These are phyloP conservation scores for Gyrodon lividus DNA, from an alignment of 768 basidiomycete species.

Conservation along the genomic window DNA sequence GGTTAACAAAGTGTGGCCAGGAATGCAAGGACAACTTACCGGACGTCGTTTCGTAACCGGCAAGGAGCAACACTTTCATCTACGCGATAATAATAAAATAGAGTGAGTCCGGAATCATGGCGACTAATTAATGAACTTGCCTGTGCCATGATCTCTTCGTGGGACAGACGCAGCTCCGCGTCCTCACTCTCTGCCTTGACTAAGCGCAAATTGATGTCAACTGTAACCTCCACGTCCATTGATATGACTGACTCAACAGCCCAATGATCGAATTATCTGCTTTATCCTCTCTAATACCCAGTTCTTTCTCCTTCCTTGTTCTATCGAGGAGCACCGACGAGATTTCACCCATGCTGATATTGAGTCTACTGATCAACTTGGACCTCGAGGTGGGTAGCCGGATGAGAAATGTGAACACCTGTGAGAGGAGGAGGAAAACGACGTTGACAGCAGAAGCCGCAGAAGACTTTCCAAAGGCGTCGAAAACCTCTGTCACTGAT, in stretches of 20 bases:
- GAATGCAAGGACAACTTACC: conserved; percentile 9
- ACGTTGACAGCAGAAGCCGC: conserved; percentile 5
- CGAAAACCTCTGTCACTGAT: too few species aligned
- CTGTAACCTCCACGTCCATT: background rate
- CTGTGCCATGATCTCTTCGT: conserved; percentile 42
- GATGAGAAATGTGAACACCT: conserved; percentile 30
- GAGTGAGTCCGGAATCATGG: too few species aligned
- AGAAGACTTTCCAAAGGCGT: conserved; percentile 19
- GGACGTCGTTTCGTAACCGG: conserved; percentile 54
- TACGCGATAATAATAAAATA: background rate
- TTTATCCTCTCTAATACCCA: conserved; percentile 23
- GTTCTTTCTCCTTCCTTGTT: conserved; percentile 34
- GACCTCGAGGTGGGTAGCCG: conserved; percentile 32
- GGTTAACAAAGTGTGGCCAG: conserved; percentile 17
- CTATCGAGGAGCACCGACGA: conserved; percentile 32
- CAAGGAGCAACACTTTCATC: conserved; percentile 7
- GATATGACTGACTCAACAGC: conserved; percentile 29
- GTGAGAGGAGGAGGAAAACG: conserved; percentile 24
- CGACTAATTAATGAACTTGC: conserved; percentile 7
- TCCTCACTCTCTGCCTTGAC: conserved; percentile 37
- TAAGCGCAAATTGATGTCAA: conserved; percentile 10
- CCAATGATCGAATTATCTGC: conserved; percentile 41
- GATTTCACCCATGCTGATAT: conserved; percentile 33
- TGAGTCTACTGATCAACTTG: conserved; percentile 25
- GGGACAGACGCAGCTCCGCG: conserved; percentile 32